Percentiles rank a stretch among this genome's conserved stretches.
Evolutionary conservation across 495 filamentous ascomycete species (phyloP).

Genomic region (Collariella sp.): DNA sequence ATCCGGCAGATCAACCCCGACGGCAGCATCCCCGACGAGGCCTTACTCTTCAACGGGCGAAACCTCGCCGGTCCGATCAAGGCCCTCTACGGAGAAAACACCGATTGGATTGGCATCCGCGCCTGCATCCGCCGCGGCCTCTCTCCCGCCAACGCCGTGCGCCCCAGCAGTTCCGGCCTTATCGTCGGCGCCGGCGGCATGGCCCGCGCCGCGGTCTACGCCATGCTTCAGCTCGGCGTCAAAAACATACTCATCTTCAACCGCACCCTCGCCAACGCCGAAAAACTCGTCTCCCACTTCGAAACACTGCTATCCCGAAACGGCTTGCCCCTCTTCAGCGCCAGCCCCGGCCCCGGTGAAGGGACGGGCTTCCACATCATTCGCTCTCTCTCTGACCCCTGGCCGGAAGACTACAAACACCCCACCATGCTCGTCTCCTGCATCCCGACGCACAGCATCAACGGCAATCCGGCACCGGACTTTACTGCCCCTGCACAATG

Average conservation of each 20-base stretch:
- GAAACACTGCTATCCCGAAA: constrained; percentile 31
- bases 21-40: constrained; percentile 51
- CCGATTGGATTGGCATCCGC: constrained; percentile 65
- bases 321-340: constrained; percentile 37
- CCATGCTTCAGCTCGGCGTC: constrained; percentile 66
- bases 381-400: constrained; percentile 46
- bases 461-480: constrained; percentile 51
- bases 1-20: constrained; percentile 49
- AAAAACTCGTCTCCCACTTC: constrained; percentile 59
- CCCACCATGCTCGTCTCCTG: constrained; percentile 64
- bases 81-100: constrained; percentile 69
- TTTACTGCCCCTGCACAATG: constrained; percentile 60
- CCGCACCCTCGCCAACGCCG: constrained; percentile 50
- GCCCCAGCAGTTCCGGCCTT: constrained; percentile 52
- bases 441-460: constrained; percentile 57
- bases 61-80: constrained; percentile 54
- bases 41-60: constrained; percentile 48
- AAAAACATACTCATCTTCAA: constrained; percentile 66
- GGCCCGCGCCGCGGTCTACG: constrained; percentile 65
- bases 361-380: constrained; percentile 50
- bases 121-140: constrained; percentile 58
- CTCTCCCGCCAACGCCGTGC: constrained; percentile 65
- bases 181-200: constrained; percentile 71
- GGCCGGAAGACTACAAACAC: constrained; percentile 49
- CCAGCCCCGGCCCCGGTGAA: constrained; percentile 37